Evolutionary conservation across 176 grass and related monocot genomes (phyloP).

Genomic region (Oryza nivara): DNA sequence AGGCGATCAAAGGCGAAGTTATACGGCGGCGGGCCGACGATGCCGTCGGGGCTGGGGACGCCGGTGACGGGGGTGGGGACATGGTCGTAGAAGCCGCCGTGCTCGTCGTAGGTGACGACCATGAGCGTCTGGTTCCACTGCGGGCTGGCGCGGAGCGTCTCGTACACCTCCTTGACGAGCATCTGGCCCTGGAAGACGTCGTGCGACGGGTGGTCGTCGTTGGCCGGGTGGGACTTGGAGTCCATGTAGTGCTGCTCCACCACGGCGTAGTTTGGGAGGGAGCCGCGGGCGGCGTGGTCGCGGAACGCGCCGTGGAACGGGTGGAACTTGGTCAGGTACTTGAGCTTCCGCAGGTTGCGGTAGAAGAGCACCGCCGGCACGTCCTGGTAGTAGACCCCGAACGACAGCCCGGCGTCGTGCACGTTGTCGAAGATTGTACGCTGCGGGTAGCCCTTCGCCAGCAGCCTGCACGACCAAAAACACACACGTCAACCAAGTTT

Average conservation of each 20-base stretch:
- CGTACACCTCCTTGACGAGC: conserved; percentile 87
- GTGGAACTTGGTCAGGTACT: conserved; percentile 81
- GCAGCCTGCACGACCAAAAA: conserved; percentile 39
- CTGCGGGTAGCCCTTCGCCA: conserved; percentile 72
- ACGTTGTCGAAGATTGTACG: conserved; percentile 90
- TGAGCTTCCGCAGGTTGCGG: conserved; percentile 90
- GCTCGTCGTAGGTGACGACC: conserved; percentile 91
- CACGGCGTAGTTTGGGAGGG: conserved; percentile 80
- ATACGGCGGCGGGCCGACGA: conserved; percentile 74
- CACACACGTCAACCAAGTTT: no score
- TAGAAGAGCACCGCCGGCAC: conserved; percentile 81
- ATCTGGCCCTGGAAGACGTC: conserved; percentile 93
- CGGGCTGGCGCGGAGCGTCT: conserved; percentile 67
- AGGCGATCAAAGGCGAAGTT: conserved; percentile 83
- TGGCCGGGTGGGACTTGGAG: conserved; percentile 62
- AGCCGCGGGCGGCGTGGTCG: conserved; percentile 50
- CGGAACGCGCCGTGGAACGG: conserved; percentile 53
- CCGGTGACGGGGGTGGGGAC: conserved; percentile 69
- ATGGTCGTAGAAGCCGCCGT: conserved; percentile 92
- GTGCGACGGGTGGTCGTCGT: conserved; percentile 93
- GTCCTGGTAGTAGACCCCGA: conserved; percentile 93
- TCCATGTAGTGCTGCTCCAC: conserved; percentile 94
- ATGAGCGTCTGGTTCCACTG: conserved; percentile 94
- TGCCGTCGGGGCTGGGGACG: conserved; percentile 80
- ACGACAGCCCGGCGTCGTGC: conserved; percentile 66